Evolutionary conservation across 2,329 filamentous ascomycete genomes (phyloP).

Genomic region (Mariannaea sp.): DNA sequence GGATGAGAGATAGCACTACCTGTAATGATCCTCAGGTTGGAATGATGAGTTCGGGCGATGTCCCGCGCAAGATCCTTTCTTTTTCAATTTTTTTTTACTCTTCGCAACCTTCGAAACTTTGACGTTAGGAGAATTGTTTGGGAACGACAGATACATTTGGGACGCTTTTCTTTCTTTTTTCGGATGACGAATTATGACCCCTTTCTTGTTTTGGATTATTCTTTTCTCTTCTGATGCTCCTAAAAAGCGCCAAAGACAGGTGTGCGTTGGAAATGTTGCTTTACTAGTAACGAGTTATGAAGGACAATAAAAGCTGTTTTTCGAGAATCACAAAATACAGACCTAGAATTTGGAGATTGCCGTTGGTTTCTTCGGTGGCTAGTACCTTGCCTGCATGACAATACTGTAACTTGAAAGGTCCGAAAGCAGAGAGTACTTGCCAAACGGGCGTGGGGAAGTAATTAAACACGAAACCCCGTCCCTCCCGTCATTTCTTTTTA

Average conservation of each 20-base stretch:
- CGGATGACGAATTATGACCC: constrained; percentile 46
- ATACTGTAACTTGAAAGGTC: no score
- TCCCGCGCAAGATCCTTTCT: constrained; percentile 34
- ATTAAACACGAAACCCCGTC: no score
- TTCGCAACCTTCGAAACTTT: constrained; percentile 27
- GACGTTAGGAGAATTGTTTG: constrained; percentile 28
- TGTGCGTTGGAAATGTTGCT: constrained; percentile 43
- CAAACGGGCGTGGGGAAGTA: no score
- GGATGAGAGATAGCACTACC: constrained; percentile 42
- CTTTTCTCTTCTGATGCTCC: constrained; percentile 34
- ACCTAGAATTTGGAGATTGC: constrained; percentile 28
- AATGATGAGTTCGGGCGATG: constrained; percentile 37
- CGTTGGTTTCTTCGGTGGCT: not conserved
- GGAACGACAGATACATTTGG: constrained; percentile 35
- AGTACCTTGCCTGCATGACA: no score
- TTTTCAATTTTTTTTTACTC: constrained; percentile 27
- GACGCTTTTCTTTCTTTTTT: constrained; percentile 31
- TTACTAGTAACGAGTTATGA: constrained; percentile 49
- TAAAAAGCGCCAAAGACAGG: constrained; percentile 40
- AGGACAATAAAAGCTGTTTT: constrained; percentile 47
- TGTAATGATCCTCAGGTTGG: constrained; percentile 47
- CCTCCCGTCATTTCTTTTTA: no score
- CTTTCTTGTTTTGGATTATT: constrained; percentile 30
- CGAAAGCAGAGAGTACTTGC: no score
- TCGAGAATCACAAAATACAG: constrained; percentile 31